Conservation (phyloP, 257 asterid species). For the Cordia subcordata region DNA sequence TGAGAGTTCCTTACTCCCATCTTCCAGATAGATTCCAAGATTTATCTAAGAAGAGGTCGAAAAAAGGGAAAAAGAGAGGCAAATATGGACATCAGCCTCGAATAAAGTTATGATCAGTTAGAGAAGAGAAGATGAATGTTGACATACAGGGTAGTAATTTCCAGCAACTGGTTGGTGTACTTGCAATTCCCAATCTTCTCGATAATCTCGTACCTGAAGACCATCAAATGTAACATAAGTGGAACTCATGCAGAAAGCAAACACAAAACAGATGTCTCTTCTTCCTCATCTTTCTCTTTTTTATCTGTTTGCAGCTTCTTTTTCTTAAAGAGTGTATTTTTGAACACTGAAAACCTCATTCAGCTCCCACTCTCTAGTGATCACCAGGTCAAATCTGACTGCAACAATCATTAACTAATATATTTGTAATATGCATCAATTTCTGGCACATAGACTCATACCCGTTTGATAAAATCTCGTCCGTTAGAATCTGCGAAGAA, state of each 20-base stretch:
- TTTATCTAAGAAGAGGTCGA: conserved; percentile 37
- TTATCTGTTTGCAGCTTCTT: neutral
- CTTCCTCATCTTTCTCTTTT: too few relatives aligned
- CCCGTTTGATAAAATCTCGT: conserved; percentile 79
- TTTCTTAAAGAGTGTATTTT: too few relatives aligned
- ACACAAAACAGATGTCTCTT: too few relatives aligned
- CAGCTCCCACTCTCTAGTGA: too few relatives aligned
- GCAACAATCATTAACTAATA: too few relatives aligned
- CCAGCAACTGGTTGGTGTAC: conserved; percentile 72
- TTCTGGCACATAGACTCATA: conserved; percentile 13
- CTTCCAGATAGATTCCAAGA: conserved; percentile 73
- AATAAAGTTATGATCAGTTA: too few relatives aligned
- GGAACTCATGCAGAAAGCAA: neutral
- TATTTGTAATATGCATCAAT: neutral
- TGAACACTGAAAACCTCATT: too few relatives aligned
- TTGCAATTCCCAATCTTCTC: conserved; percentile 75
- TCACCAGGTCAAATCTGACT: too few relatives aligned
- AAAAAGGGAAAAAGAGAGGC: too few relatives aligned
- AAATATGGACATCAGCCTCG: too few relatives aligned
- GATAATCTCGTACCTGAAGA: conserved; percentile 51
- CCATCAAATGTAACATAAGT: conserved; percentile 16
- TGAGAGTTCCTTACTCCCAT: conserved; percentile 55
- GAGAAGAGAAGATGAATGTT: neutral
- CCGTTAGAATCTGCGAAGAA: conserved; percentile 86
- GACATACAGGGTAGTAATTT: conserved; percentile 78